phyloP scores from a whole-genome alignment of 2,329 filamentous ascomycete species.

The Delphinella strobiligena region DNA sequence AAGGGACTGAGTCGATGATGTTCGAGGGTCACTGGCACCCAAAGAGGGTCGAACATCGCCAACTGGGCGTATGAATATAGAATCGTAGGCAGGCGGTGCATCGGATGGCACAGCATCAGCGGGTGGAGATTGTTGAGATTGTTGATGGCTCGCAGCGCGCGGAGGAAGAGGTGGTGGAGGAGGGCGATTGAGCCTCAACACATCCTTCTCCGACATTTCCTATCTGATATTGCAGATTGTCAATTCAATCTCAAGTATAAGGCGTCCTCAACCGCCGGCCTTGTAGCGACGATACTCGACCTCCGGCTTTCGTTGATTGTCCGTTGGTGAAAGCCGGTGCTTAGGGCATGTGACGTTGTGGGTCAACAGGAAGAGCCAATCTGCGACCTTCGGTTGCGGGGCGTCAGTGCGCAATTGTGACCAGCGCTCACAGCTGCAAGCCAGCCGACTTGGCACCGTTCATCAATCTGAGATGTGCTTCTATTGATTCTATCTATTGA shows the following conservation, averaged over 20 bases:
- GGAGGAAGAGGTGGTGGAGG: slow-evolving; percentile 5
- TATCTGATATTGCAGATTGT: background rate
- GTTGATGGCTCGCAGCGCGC: background rate
- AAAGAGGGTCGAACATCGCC: background rate
- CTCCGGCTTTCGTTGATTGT: no score
- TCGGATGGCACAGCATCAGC: background rate
- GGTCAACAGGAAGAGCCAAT: background rate
- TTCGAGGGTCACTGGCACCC: slow-evolving; percentile 27
- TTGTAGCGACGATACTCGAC: no score
- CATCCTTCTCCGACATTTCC: background rate
- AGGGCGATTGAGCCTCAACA: background rate
- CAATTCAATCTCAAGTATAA: no score
- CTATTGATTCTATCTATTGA: no score
- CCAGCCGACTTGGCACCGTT: background rate
- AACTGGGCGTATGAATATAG: background rate
- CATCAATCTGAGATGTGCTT: no score
- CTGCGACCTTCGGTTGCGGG: background rate
- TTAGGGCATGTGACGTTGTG: background rate
- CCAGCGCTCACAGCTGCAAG: background rate
- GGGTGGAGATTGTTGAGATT: background rate
- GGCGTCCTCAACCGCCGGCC: no score
- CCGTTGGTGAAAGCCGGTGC: no score
- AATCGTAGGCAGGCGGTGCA: slow-evolving; percentile 7
- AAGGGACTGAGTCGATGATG: slow-evolving; percentile 34
- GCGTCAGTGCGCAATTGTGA: background rate